Evolutionary conservation across 139 green algal species (phyloP), one percentile per base, ranked within the genome.

Genomic region (Mychonastes homosphaera): DNA sequence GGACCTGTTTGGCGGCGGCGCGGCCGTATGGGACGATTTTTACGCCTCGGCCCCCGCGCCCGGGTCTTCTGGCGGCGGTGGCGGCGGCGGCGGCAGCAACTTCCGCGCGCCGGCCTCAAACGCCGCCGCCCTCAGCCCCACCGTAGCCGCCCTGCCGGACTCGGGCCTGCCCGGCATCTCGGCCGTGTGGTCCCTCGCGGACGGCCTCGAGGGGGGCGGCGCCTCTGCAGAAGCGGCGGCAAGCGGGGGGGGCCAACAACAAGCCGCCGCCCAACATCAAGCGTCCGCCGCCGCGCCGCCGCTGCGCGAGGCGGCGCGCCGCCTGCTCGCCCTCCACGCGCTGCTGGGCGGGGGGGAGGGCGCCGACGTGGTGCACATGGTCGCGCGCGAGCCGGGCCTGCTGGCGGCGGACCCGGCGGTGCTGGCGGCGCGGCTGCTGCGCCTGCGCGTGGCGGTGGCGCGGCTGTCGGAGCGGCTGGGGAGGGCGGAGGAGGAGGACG

Each of bases 341-440:
- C 53, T 85, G 53, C 62, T 88, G n/a, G 81, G 81, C 29, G 73
- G 58, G 0, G 49, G 66, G 0, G 49, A 33, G 16, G 65, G 60
- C 33, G 48, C 71, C 6, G 73, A 81, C 50, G 63, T 84, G 28
- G 70, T 68, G 8, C 77, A 66, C 56, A 84, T 85, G 74, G 65
- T 78, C 24, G 63, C 76, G 26, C 59, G 79, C 0, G 77, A 87
- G 69, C 81, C 79, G 3, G 43, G 45, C 18, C 63, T 86, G 62
- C 64, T 86, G n/a, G 63, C 52, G 2, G 69, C 71, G 7, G 69
- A 78, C 63, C 58, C 62, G 40, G 36, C 43, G 19, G 28, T 71
- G 40, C 32, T 83, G 29, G 65, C 64, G 34, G 43, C 45, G 15
- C 54, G 75, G 12, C 70, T 86, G 32, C 40, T 82, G 24, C 70